Conservation (phyloP, 768 basidiomycete genomes). For the Lactarius deliciosus region DNA sequence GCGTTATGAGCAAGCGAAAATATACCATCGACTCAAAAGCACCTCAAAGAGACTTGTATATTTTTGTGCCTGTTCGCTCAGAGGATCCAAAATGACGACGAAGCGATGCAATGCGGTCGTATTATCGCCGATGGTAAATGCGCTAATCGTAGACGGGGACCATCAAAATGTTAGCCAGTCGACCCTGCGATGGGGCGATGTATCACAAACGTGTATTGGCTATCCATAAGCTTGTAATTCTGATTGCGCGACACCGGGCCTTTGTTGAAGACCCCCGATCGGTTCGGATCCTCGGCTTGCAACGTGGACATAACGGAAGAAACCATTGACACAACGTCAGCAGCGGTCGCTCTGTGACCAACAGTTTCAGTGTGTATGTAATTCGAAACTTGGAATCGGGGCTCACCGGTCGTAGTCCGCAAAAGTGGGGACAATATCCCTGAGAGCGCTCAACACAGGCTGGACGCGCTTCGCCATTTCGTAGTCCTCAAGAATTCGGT, state of each 20-base stretch:
- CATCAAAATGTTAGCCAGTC: slow-evolving; percentile 22
- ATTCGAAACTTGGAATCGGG: background rate
- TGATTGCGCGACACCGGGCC: slow-evolving; percentile 57
- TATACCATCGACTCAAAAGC: slow-evolving; percentile 24
- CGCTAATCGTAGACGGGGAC: slow-evolving; percentile 40
- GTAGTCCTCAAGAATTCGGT: slow-evolving; percentile 65
- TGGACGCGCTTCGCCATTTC: slow-evolving; percentile 71
- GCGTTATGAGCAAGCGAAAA: slow-evolving; percentile 11
- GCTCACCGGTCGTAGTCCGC: slow-evolving; percentile 14
- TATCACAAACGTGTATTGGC: slow-evolving; percentile 60
- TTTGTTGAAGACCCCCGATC: slow-evolving; percentile 68
- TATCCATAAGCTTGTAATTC: slow-evolving; percentile 59
- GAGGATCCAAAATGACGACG: slow-evolving; percentile 75
- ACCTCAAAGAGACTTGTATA: slow-evolving; percentile 83
- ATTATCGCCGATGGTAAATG: slow-evolving; percentile 68
- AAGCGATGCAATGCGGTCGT: slow-evolving; percentile 67
- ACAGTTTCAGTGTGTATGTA: background rate
- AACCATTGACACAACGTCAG: slow-evolving; percentile 61
- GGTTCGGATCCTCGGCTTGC: slow-evolving; percentile 70
- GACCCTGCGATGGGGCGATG: background rate
- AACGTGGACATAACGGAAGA: slow-evolving; percentile 73
- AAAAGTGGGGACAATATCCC: slow-evolving; percentile 46
- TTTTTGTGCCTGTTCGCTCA: slow-evolving; percentile 81
- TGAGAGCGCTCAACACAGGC: slow-evolving; percentile 66
- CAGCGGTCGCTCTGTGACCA: slow-evolving; percentile 48